Conservation (phyloP, 2,329 filamentous ascomycete species). For the Colletotrichum sp. region DNA sequence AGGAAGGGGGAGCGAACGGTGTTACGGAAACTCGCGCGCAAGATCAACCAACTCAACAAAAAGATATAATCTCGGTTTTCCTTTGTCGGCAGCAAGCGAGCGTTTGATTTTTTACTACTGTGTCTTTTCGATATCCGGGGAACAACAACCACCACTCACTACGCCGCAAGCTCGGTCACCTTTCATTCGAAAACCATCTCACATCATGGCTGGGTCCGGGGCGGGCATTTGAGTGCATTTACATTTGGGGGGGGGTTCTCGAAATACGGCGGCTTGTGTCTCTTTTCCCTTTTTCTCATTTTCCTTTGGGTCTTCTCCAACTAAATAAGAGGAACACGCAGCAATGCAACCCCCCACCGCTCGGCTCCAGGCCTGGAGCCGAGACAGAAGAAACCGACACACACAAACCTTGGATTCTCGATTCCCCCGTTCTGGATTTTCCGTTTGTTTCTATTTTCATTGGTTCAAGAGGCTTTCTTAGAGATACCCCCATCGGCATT, state of each 20-base stretch:
- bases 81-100: conserved; percentile 48
- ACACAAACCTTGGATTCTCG: conserved; percentile 40
- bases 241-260: conserved; percentile 51
- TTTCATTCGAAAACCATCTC: conserved; percentile 33
- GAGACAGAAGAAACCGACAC: conserved; percentile 48
- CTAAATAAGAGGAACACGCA: conserved; percentile 66
- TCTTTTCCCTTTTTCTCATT: conserved; percentile 31
- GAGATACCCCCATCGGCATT: conserved; percentile 40
- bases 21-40: conserved; percentile 41
- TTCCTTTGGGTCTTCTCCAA: conserved; percentile 32
- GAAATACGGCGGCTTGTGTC: conserved; percentile 49
- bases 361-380: conserved; percentile 43
- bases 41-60: conserved; percentile 36
- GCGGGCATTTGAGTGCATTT: conserved; percentile 59
- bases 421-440: conserved; percentile 36
- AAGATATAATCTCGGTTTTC: conserved; percentile 25
- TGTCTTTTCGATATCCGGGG: conserved; percentile 41
- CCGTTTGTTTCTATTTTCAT: conserved; percentile 32
- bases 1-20: conserved; percentile 36
- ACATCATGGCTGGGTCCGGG: conserved; percentile 62
- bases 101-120: conserved; percentile 37
- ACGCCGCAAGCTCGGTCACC: conserved; percentile 42
- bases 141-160: conserved; percentile 51
- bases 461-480: conserved; percentile 48
- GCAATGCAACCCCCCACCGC: conserved; percentile 61